These are phyloP conservation scores for Cyberlindnera americana DNA, from an alignment of 805 yeast species.

Conservation along the genomic window DNA sequence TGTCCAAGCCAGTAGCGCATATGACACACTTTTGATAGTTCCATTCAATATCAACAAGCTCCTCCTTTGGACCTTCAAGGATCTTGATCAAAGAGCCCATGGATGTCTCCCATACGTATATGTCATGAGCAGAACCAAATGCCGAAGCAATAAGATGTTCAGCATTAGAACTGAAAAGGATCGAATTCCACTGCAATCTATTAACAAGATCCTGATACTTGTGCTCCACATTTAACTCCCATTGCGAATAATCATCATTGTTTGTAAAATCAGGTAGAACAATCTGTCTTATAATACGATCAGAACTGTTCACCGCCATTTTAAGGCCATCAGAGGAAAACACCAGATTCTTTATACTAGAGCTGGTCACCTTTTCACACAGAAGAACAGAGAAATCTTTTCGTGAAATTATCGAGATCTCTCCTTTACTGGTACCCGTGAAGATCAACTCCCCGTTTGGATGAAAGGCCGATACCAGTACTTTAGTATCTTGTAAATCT, in stretches of 20 bases:
- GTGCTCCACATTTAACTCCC: constrained; percentile 67
- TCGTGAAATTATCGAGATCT: constrained; percentile 48
- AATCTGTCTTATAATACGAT: constrained; percentile 67
- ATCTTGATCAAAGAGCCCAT: constrained; percentile 87
- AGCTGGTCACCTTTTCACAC: constrained; percentile 54
- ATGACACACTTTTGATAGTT: constrained; percentile 69
- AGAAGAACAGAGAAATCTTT: constrained; percentile 34
- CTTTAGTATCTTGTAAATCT: constrained; percentile 22
- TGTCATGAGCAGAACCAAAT: constrained; percentile 81
- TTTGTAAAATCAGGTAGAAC: constrained; percentile 36
- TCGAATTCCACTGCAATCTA: constrained; percentile 82
- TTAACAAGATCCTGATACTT: constrained; percentile 89
- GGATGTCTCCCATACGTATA: constrained; percentile 89
- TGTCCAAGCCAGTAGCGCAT: constrained; percentile 80
- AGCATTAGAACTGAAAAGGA: constrained; percentile 65
- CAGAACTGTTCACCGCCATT: constrained; percentile 73
- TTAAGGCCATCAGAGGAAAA: constrained; percentile 57
- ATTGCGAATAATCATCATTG: constrained; percentile 23
- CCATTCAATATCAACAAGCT: constrained; percentile 84
- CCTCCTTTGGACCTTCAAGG: constrained; percentile 87
- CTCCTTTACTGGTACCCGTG: constrained; percentile 80
- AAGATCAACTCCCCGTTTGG: constrained; percentile 54
- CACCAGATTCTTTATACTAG: constrained; percentile 67
- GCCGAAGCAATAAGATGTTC: constrained; percentile 90
- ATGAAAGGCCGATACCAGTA: constrained; percentile 39